Conservation (phyloP, 2,329 filamentous ascomycete genomes). For the Apiospora koreana region DNA sequence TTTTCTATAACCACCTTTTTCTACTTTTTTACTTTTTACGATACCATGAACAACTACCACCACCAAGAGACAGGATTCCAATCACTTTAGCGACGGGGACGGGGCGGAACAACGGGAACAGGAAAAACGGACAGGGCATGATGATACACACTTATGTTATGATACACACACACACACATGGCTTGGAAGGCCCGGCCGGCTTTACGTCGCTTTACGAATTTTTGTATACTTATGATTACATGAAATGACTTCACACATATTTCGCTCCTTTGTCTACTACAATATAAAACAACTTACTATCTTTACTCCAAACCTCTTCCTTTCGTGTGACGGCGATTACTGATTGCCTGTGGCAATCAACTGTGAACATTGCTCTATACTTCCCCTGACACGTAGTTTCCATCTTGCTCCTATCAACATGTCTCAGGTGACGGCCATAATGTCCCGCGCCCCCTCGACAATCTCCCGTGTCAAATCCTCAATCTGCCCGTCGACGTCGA, state of each 20-base stretch:
- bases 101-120: not conserved
- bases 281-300: not conserved
- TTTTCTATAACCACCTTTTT: not conserved
- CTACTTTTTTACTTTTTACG: not conserved
- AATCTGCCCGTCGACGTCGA: slow-evolving; percentile 23
- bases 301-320: not conserved
- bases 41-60: not conserved
- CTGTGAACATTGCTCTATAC: not conserved
- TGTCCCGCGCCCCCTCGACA: slow-evolving; percentile 20
- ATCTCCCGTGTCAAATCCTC: slow-evolving; percentile 25
- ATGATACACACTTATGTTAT: slow-evolving; percentile 1
- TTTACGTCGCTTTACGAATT: slow-evolving; percentile 9
- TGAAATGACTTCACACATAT: not conserved
- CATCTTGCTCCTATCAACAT: not conserved
- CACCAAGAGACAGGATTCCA: not conserved
- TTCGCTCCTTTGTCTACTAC: not conserved
- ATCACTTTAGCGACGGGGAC: not conserved
- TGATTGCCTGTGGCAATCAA: not conserved
- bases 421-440: slow-evolving; percentile 6
- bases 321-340: not conserved
- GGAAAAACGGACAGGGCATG: not conserved
- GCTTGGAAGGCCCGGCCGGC: not conserved
- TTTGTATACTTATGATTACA: slow-evolving; percentile 2
- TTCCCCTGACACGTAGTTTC: not conserved
- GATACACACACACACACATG: not conserved